Evolutionary conservation across 2,329 filamentous ascomycete species (phyloP).

Genomic region (Diaporthe longicolla): DNA sequence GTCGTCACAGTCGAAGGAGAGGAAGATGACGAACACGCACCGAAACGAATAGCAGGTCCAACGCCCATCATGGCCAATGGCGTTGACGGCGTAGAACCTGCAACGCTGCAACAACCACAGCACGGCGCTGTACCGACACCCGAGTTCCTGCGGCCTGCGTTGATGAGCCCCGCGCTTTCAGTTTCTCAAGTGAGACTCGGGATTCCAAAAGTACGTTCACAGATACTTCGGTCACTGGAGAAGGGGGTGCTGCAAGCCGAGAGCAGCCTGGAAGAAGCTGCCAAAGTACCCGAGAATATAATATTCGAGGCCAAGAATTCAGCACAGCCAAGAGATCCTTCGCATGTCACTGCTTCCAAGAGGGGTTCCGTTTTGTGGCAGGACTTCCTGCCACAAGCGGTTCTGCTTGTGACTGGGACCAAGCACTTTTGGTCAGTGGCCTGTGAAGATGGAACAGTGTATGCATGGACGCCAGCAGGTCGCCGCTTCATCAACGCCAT

Average conservation of each 20-base stretch:
- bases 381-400: constrained; percentile 88
- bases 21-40: constrained; percentile 74
- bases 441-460: constrained; percentile 91
- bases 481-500: constrained; percentile 87
- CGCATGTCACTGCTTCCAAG: constrained; percentile 85
- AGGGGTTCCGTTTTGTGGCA: constrained; percentile 90
- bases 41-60: constrained; percentile 73
- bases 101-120: constrained; percentile 71
- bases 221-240: constrained; percentile 87
- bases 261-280: constrained; percentile 70
- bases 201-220: constrained; percentile 86
- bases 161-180: constrained; percentile 84
- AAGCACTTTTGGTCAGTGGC: constrained; percentile 92
- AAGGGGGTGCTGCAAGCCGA: constrained; percentile 70
- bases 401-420: constrained; percentile 92
- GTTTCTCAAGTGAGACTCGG: constrained; percentile 88
- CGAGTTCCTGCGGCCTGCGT: constrained; percentile 88
- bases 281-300: constrained; percentile 76
- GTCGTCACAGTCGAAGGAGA: constrained; percentile 80
- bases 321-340: constrained; percentile 80
- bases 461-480: constrained; percentile 93
- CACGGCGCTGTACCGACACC: constrained; percentile 78
- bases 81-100: constrained; percentile 82
- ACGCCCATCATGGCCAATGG: constrained; percentile 83
- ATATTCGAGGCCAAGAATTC: constrained; percentile 93